phyloP scores from a whole-genome alignment of 2,329 filamentous ascomycete species.

The Mycosphaerella arachidis region DNA sequence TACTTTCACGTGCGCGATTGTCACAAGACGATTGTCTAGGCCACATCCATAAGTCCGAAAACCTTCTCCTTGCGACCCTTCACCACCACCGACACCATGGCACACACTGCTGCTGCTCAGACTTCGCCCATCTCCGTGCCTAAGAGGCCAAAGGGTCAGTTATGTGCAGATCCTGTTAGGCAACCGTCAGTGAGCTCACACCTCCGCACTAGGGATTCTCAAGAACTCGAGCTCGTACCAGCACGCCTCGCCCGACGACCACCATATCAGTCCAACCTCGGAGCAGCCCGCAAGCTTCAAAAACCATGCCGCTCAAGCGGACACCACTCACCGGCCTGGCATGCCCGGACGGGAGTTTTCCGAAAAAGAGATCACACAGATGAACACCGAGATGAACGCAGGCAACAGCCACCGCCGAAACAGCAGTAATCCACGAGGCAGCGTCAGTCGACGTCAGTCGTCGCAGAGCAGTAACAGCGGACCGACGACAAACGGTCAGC shows the following conservation, averaged over 20 bases:
- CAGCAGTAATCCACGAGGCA: slow-evolving; percentile 65
- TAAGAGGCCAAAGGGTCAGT: slow-evolving; percentile 44
- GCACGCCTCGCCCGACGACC: slow-evolving; percentile 49
- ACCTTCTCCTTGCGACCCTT: not conserved
- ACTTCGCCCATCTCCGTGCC: slow-evolving; percentile 29
- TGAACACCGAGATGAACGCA: slow-evolving; percentile 92
- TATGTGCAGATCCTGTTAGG: not conserved
- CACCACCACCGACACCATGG: slow-evolving; percentile 21
- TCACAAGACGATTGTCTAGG: slow-evolving; percentile 2
- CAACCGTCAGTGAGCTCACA: slow-evolving; percentile 7
- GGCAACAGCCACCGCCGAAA: slow-evolving; percentile 74
- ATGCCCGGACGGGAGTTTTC: slow-evolving; percentile 51
- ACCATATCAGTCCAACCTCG: slow-evolving; percentile 44
- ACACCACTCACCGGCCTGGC: slow-evolving; percentile 35
- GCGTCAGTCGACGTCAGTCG: slow-evolving; percentile 69
- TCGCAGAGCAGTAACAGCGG: slow-evolving; percentile 28
- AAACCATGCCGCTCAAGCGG: slow-evolving; percentile 26
- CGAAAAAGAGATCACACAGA: slow-evolving; percentile 84
- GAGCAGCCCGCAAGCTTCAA: slow-evolving; percentile 27
- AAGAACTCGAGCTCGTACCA: slow-evolving; percentile 73
- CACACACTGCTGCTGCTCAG: slow-evolving; percentile 25
- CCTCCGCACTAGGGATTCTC: slow-evolving; percentile 66
- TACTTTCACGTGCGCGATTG: not conserved
- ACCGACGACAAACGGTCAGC: slow-evolving; percentile 28
- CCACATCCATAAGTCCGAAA: not conserved